A percentile compares a stretch with the other conserved stretches of the same genome.
Conservation (phyloP, 345 rosid genomes). For the Durio zibethinus region DNA sequence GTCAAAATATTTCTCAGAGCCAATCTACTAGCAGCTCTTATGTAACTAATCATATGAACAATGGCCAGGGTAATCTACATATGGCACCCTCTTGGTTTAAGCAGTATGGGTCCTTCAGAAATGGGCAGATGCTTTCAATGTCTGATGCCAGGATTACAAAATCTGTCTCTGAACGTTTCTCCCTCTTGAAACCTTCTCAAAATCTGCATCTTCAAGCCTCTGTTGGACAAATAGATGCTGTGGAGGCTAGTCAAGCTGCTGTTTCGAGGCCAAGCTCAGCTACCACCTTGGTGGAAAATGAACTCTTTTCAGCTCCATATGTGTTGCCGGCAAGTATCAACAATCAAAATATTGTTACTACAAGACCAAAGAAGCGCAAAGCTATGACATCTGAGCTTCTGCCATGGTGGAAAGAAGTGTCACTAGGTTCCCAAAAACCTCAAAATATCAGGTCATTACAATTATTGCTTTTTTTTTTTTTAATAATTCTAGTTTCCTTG, state of each 20-base stretch:
- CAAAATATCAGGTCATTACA: slow-evolving; percentile 50
- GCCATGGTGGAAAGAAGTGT: slow-evolving; percentile 55
- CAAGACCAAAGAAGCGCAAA: slow-evolving; percentile 55
- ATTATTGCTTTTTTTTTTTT: neutral
- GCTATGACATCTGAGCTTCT: slow-evolving; percentile 32
- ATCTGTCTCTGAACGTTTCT: slow-evolving; percentile 12
- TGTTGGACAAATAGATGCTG: slow-evolving; percentile 5
- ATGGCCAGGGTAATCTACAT: slow-evolving; percentile 24
- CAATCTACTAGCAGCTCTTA: slow-evolving; percentile 24
- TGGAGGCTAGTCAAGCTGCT: slow-evolving; percentile 21
- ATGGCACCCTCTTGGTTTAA: slow-evolving; percentile 34
- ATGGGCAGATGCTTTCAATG: slow-evolving; percentile 38
- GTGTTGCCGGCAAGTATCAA: slow-evolving; percentile 16
- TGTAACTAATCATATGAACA: slow-evolving; percentile 17
- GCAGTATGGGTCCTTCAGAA: slow-evolving; percentile 37
- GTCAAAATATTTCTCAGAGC: slow-evolving; percentile 23
- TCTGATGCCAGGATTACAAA: slow-evolving; percentile 23
- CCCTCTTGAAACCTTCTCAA: slow-evolving; percentile 19
- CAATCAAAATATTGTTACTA: slow-evolving; percentile 18
- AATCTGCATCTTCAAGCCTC: slow-evolving; percentile 10
- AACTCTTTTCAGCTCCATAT: slow-evolving; percentile 14
- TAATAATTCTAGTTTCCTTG: neutral
- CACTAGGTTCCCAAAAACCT: slow-evolving; percentile 32
- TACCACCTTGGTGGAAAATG: slow-evolving; percentile 10
- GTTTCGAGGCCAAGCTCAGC: slow-evolving; percentile 9